These are phyloP conservation scores for Didymella lethalis DNA, from an alignment of 2,329 filamentous ascomycete genomes.

Conservation along the genomic window DNA sequence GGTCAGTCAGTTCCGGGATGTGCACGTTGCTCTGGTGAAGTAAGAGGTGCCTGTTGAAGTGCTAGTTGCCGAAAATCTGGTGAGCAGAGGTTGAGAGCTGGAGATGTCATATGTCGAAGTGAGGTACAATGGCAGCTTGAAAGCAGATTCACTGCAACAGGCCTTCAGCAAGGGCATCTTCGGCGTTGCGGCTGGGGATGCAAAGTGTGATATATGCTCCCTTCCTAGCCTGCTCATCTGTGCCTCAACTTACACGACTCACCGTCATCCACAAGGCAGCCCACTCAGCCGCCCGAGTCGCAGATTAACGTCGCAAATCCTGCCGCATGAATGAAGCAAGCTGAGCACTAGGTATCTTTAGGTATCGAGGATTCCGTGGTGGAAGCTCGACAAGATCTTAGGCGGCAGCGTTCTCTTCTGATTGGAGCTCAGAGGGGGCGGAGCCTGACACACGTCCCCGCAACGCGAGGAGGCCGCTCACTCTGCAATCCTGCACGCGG, in stretches of 20 bases:
- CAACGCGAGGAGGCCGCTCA: not conserved
- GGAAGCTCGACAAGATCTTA: slow-evolving; percentile 7
- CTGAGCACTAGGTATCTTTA: slow-evolving; percentile 20
- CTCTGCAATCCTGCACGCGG: slow-evolving; percentile 7
- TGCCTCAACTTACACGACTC: slow-evolving; percentile 18
- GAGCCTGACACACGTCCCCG: slow-evolving; percentile 6
- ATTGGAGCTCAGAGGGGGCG: slow-evolving; percentile 1
- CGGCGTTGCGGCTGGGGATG: slow-evolving; percentile 9
- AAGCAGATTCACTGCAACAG: not conserved
- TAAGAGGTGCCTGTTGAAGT: not conserved
- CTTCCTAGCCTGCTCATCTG: slow-evolving; percentile 16
- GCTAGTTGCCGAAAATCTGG: not conserved
- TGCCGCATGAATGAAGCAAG: slow-evolving; percentile 21
- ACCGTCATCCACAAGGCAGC: slow-evolving; percentile 21
- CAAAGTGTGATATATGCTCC: slow-evolving; percentile 19
- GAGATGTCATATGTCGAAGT: not conserved
- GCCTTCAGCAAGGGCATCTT: not conserved
- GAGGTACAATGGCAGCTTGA: not conserved
- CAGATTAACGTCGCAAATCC: slow-evolving; percentile 18
- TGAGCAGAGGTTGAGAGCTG: not conserved
- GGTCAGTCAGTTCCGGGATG: not conserved
- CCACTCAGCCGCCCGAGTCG: slow-evolving; percentile 22
- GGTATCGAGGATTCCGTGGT: slow-evolving; percentile 15
- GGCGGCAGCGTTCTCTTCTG: not conserved
- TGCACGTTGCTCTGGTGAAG: not conserved